phyloP scores from a whole-genome alignment of 1,284 basidiomycete species.

The Porogramme epimiltina region DNA sequence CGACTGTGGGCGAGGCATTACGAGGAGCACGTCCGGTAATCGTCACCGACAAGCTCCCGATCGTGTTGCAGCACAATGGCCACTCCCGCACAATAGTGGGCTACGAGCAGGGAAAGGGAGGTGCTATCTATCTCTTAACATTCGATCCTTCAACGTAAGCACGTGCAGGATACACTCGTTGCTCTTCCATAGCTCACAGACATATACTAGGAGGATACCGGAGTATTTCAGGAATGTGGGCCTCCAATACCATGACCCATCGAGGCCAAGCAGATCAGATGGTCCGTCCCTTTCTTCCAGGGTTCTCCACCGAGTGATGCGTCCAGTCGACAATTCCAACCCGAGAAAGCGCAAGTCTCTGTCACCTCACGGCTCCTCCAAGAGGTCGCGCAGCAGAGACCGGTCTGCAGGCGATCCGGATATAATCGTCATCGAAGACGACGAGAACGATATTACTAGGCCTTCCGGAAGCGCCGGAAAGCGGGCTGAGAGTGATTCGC shows the following conservation, averaged over 20 bases:
- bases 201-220: constrained; percentile 21
- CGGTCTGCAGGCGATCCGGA: constrained; percentile 28
- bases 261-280: neutral
- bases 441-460: constrained; percentile 27
- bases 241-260: constrained; percentile 24
- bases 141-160: constrained; percentile 81
- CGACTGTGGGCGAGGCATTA: constrained; percentile 50
- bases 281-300: constrained; percentile 10
- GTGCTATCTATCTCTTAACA: constrained; percentile 63
- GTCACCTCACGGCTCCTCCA: constrained; percentile 15
- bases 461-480: neutral
- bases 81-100: constrained; percentile 88
- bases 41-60: constrained; percentile 67
- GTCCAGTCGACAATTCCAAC: constrained; percentile 22
- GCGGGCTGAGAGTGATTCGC: constrained; percentile 18
- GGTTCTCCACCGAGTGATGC: constrained; percentile 21
- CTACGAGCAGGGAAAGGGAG: constrained; percentile 66
- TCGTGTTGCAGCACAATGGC: constrained; percentile 80
- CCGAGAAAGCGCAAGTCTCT: constrained; percentile 28
- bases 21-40: constrained; percentile 50
- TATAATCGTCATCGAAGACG: constrained; percentile 40
- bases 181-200: neutral
- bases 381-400: constrained; percentile 29
- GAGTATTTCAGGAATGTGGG: constrained; percentile 36
- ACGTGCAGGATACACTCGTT: no score